phyloP scores from a whole-genome alignment of 371 early-diverging fungal species.

The Mortierella sp. region DNA sequence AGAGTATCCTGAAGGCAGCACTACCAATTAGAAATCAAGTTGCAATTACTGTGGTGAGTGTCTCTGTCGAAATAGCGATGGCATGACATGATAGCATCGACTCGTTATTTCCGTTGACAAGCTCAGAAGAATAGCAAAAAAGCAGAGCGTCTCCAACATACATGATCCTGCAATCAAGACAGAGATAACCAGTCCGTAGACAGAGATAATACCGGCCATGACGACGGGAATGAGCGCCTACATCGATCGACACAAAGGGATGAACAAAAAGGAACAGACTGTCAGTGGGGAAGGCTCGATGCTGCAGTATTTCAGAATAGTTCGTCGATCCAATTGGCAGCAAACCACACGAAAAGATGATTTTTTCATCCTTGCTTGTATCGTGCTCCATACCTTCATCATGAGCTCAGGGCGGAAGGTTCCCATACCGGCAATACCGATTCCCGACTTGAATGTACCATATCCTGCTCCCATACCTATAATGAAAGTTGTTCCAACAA shows the following conservation, averaged over 20 bases:
- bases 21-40: constrained; percentile 31
- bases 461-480: constrained; percentile 95
- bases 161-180: constrained; percentile 90
- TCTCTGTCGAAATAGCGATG: neutral
- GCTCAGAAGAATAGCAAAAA: neutral
- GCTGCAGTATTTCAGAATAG: neutral
- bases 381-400: constrained; percentile 74
- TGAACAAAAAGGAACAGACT: too few relatives aligned
- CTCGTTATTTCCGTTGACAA: neutral
- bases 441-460: constrained; percentile 98
- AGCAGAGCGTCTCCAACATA: constrained; percentile 61
- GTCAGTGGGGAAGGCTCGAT: too few relatives aligned
- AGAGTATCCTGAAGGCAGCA: constrained; percentile 66
- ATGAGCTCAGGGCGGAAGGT: constrained; percentile 95
- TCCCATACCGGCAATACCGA: constrained; percentile 96
- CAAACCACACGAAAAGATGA: neutral
- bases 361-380: neutral
- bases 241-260: neutral
- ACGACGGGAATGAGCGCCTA: constrained; percentile 92
- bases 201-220: constrained; percentile 99
- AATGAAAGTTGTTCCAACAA: neutral
- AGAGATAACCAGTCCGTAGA: constrained; percentile 96
- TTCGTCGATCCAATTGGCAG: neutral
- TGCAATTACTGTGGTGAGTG: neutral
- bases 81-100: neutral